Evolutionary conservation across 2,329 filamentous ascomycete genomes (phyloP), one percentile per base, ranked within the genome.

Genomic region (Aureobasidium uvarum): DNA sequence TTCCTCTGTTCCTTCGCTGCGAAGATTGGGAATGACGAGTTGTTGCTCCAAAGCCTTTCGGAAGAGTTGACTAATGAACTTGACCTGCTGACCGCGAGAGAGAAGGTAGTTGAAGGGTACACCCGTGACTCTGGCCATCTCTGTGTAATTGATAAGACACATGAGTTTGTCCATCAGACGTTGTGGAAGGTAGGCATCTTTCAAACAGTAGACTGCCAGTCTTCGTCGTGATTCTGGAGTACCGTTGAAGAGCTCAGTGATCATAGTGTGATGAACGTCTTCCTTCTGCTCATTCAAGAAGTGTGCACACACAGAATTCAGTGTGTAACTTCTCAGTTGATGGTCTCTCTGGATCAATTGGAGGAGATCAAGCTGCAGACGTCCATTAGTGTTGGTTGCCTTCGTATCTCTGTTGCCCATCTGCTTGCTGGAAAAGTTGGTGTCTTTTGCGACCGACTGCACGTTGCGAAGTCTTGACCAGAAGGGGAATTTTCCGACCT

Each of bases 51-150:
- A 78, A 3, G 95, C 93, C 77, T 98, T 98, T 66, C 95, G 89
- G 83, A 96, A 99, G 18, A 99, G 82, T 75, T 99, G 95, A 75
- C 93, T 98, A 79, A 99, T 86, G 79, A 99, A 99, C 74, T 96
- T 96, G 75, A 99, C 88, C 77, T 99, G 96, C 76, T 99, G 95
- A 51, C 95, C 95, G 74, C 93, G 88, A 28, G 95, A 87, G 1
- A 99, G 84, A 51, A 99, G 84, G 74, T 89, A 96, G 74, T 96
- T 98, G 82, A 99, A 99, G 0, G 95, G 95, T 5, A 99, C 94
- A 71, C 95, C 95, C 31, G 96, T 99, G 78, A 99, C 95, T 86
- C 95, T 95, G 66, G 95, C 94, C 95, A 99, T 99, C 79, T 99
- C 95, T 0, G 95, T 98, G 74, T 98, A 98, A 76, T 99, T 99